Evolutionary conservation across 2,329 filamentous ascomycete species (phyloP).

Genomic region (Colletotrichum sp.): DNA sequence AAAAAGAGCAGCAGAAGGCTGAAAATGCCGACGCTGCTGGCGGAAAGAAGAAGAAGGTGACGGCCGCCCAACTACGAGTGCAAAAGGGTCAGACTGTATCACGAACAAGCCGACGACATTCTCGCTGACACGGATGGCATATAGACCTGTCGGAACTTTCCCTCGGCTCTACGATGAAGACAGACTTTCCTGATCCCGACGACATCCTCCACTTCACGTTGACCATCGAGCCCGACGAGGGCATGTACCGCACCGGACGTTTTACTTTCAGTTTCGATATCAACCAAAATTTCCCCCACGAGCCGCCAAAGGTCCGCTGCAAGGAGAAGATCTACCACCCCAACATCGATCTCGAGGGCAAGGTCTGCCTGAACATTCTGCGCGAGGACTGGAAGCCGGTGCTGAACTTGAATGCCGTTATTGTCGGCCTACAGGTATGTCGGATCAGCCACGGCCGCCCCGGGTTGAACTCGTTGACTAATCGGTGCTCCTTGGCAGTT

Average conservation of each 20-base stretch:
- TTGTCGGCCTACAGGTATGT: constrained; percentile 85
- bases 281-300: constrained; percentile 94
- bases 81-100: constrained; percentile 76
- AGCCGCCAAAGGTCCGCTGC: constrained; percentile 96
- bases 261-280: constrained; percentile 94
- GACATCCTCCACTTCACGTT: constrained; percentile 86
- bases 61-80: constrained; percentile 90
- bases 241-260: constrained; percentile 83
- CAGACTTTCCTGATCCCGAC: constrained; percentile 81
- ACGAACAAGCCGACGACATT: neutral
- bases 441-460: no score
- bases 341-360: constrained; percentile 97
- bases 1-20: constrained; percentile 96
- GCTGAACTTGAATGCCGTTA: constrained; percentile 93
- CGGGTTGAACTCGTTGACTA: constrained; percentile 18
- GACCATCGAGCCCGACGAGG: constrained; percentile 84
- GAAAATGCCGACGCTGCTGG: constrained; percentile 78
- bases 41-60: constrained; percentile 98
- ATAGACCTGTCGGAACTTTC: constrained; percentile 83
- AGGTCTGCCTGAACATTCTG: constrained; percentile 97
- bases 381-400: constrained; percentile 99
- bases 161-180: constrained; percentile 80
- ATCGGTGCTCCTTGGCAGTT: constrained; percentile 62
- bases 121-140: neutral
- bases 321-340: constrained; percentile 99